These are phyloP conservation scores for Verruconis gallopava DNA, from an alignment of 2,329 filamentous ascomycete genomes.

Conservation along the genomic window DNA sequence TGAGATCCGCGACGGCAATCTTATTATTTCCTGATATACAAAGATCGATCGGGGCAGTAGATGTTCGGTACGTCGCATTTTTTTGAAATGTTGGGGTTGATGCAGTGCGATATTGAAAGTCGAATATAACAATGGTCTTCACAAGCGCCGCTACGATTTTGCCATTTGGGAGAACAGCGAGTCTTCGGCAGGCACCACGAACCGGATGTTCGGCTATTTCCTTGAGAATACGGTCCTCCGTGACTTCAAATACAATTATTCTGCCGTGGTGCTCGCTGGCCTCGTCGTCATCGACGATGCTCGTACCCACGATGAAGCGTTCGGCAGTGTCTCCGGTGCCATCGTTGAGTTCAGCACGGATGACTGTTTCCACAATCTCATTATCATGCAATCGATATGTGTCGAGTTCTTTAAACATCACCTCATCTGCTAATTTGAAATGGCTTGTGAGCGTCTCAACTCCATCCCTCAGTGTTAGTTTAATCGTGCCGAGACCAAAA, in stretches of 20 bases:
- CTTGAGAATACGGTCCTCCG: conserved; percentile 59
- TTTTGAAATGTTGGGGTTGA: conserved; percentile 49
- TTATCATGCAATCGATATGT: conserved; percentile 50
- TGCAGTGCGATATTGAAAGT: conserved; percentile 40
- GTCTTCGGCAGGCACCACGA: conserved; percentile 67
- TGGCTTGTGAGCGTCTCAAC: conserved; percentile 65
- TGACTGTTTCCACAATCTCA: conserved; percentile 76
- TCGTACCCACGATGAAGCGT: conserved; percentile 83
- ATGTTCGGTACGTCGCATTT: conserved; percentile 62
- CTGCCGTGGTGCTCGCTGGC: conserved; percentile 49
- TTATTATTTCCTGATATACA: conserved; percentile 56
- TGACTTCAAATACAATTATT: conserved; percentile 74
- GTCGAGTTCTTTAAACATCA: conserved; percentile 69
- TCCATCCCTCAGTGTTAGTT: conserved; percentile 54
- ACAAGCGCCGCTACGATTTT: conserved; percentile 77
- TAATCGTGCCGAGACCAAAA: conserved; percentile 79
- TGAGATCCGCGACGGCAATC: conserved; percentile 84
- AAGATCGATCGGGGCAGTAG: conserved; percentile 73
- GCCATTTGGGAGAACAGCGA: conserved; percentile 56
- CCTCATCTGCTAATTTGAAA: conserved; percentile 85
- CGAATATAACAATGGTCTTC: conserved; percentile 63
- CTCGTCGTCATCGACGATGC: conserved; percentile 53
- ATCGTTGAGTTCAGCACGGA: conserved; percentile 59
- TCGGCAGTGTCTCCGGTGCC: conserved; percentile 48
- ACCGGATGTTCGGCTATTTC: conserved; percentile 55